Evolutionary conservation across 2,329 filamentous ascomycete species (phyloP).

Genomic region (Dryadomyces quercivorus): DNA sequence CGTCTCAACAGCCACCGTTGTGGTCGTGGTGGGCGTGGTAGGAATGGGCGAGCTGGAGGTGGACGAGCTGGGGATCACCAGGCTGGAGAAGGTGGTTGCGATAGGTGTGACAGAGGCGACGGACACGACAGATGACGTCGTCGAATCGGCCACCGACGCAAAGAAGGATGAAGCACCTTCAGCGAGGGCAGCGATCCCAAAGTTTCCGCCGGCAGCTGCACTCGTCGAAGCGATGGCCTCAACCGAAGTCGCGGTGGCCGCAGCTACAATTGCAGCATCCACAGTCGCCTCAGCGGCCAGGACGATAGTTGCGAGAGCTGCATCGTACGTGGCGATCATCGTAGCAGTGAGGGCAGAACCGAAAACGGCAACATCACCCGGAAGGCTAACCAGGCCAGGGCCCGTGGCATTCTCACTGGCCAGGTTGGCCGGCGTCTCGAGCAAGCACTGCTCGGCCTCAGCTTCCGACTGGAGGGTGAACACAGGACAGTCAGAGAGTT

Average conservation of each 20-base stretch:
- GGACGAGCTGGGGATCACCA: conserved; percentile 6
- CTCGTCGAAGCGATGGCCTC: not conserved
- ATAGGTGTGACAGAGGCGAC: not conserved
- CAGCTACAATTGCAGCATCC: conserved; percentile 7
- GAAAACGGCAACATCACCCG: conserved; percentile 45
- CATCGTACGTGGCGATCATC: conserved; percentile 8
- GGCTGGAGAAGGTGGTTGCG: not conserved
- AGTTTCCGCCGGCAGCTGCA: not conserved
- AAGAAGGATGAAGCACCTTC: not conserved
- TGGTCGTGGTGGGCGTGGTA: conserved; percentile 1
- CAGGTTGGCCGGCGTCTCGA: conserved; percentile 44
- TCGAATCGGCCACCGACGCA: not conserved
- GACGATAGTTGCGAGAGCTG: conserved; percentile 8
- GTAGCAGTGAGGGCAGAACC: conserved; percentile 6
- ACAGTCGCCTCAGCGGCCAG: conserved; percentile 4
- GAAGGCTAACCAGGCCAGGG: conserved; percentile 42
- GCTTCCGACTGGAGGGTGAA: conserved; percentile 56
- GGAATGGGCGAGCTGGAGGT: conserved; percentile 4
- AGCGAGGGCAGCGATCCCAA: not conserved
- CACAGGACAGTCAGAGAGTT: conserved; percentile 59
- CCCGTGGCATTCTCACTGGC: conserved; percentile 46
- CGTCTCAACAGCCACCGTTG: conserved; percentile 5
- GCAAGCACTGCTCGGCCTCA: conserved; percentile 45
- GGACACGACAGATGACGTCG: not conserved
- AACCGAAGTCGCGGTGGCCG: not conserved